These are phyloP conservation scores for Circinella umbellata DNA, from an alignment of 371 early-diverging fungal species.

Conservation along the genomic window DNA sequence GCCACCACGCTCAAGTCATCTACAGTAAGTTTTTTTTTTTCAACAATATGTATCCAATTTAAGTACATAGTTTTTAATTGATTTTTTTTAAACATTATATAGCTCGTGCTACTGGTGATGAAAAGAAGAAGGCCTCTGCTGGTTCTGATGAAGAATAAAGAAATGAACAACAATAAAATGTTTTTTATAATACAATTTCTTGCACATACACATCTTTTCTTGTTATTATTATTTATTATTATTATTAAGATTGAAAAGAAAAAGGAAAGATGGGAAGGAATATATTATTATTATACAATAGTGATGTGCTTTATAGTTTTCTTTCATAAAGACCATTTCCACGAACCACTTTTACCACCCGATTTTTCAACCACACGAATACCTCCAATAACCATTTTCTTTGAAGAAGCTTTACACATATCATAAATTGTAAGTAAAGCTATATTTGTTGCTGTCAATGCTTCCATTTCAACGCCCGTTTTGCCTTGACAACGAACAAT, in stretches of 20 bases:
- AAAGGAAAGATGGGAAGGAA: background rate
- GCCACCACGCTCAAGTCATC: constrained; percentile 92
- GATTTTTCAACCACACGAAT: constrained; percentile 75
- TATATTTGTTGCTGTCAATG: constrained; percentile 81
- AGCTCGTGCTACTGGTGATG: constrained; percentile 82
- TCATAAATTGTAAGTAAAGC: constrained; percentile 82
- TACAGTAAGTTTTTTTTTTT: constrained; percentile 67
- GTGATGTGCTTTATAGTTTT: too few species aligned
- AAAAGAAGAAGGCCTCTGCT: constrained; percentile 53
- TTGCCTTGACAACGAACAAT: constrained; percentile 77
- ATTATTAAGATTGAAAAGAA: background rate
- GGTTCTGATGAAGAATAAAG: constrained; percentile 38
- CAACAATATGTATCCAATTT: background rate
- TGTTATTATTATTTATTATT: background rate
- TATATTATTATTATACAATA: background rate
- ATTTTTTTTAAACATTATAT: background rate
- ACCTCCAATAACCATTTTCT: constrained; percentile 58
- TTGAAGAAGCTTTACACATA: constrained; percentile 77
- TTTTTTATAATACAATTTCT: background rate
- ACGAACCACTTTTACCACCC: constrained; percentile 81
- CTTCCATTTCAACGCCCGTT: constrained; percentile 97
- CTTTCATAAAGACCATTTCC: constrained; percentile 17
- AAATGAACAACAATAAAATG: background rate
- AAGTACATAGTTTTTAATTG: background rate
- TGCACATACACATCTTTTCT: too few species aligned